Evolutionary conservation across 2,329 filamentous ascomycete genomes (phyloP).

Genomic region (Biscogniauxia sp.): DNA sequence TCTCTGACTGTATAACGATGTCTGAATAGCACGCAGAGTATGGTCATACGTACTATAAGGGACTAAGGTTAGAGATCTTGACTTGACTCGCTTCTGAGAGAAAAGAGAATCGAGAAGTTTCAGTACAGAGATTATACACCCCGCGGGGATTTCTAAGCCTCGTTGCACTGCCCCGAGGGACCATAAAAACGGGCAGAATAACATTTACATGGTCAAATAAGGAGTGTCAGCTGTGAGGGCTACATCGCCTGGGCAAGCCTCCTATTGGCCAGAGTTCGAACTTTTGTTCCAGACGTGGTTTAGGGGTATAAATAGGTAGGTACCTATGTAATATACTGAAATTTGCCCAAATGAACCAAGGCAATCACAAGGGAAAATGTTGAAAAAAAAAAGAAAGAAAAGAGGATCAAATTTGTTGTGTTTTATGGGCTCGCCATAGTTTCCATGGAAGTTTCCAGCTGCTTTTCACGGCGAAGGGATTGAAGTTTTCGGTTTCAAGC

Average conservation of each 20-base stretch:
- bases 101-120: not conserved
- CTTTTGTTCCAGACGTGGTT: not conserved
- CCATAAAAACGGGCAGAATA: no score
- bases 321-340: no score
- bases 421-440: conserved; percentile 53
- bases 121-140: not conserved
- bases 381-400: conserved; percentile 5
- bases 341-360: not conserved
- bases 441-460: conserved; percentile 86
- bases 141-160: not conserved
- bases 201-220: not conserved
- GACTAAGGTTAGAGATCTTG: no score
- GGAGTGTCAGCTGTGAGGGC: not conserved
- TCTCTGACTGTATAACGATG: not conserved
- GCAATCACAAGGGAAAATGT: not conserved
- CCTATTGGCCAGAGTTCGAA: not conserved
- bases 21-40: not conserved
- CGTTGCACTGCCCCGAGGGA: not conserved
- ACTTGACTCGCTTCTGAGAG: no score
- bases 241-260: not conserved
- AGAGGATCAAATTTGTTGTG: conserved; percentile 43
- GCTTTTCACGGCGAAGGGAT: conserved; percentile 67
- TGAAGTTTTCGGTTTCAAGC: conserved; percentile 79
- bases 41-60: no score
- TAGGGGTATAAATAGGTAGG: not conserved